Evolutionary conservation across 176 grass and related monocot genomes (phyloP).

Genomic region (Carex cristatella): DNA sequence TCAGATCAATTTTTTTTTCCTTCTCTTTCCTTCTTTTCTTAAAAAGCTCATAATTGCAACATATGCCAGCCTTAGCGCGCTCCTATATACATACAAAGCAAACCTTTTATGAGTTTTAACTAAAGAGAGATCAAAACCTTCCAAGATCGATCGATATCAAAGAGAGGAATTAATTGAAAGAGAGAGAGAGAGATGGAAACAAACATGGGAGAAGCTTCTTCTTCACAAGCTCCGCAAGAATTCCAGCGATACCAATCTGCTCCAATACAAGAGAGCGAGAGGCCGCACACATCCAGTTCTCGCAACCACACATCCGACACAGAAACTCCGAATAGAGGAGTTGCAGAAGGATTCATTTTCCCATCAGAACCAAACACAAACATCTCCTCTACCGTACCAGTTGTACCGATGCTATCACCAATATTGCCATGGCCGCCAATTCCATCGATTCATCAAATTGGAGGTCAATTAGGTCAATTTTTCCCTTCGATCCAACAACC

Average conservation of each 20-base stretch:
- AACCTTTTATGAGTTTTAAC: background rate
- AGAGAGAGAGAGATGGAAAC: constrained; percentile 3
- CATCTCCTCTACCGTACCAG: constrained; percentile 40
- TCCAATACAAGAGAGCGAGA: constrained; percentile 57
- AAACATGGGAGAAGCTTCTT: constrained; percentile 19
- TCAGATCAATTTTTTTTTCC: no score
- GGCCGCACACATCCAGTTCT: background rate
- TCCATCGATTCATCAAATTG: constrained; percentile 31
- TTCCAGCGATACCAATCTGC: background rate
- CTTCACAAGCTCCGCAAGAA: constrained; percentile 17
- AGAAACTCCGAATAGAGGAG: constrained; percentile 27
- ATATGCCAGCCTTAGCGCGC: constrained; percentile 23
- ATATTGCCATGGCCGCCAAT: constrained; percentile 3
- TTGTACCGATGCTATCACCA: constrained; percentile 14
- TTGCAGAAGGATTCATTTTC: constrained; percentile 37
- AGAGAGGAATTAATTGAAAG: constrained; percentile 7
- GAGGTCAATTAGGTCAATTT: constrained; percentile 28
- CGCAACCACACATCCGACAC: constrained; percentile 32
- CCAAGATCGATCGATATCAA: background rate
- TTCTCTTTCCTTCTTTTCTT: background rate
- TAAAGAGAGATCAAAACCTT: background rate
- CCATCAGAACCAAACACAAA: constrained; percentile 38
- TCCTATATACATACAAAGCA: constrained; percentile 14
- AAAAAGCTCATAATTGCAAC: constrained; percentile 29
- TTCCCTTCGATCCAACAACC: constrained; percentile 55